A percentile compares a stretch with the other conserved stretches of the same genome.
Conservation (phyloP, 2,329 filamentous ascomycete genomes). For the Hypoxylon sp. region DNA sequence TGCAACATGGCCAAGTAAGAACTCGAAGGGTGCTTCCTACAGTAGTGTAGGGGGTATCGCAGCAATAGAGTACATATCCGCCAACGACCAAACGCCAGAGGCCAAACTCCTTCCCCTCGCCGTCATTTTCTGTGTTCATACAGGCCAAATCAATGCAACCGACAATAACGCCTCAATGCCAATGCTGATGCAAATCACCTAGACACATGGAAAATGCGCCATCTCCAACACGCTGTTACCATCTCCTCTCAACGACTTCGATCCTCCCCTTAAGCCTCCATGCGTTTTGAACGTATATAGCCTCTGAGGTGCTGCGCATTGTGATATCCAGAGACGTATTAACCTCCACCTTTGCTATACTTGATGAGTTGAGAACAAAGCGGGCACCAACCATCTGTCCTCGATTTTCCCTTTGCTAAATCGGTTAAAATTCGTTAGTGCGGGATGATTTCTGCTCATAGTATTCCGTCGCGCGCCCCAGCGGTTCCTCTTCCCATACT, state of each 20-base stretch:
- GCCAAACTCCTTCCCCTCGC: slow-evolving; percentile 22
- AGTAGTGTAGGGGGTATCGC: slow-evolving; percentile 39
- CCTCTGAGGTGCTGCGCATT: not conserved
- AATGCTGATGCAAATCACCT: slow-evolving; percentile 33
- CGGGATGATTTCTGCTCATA: not conserved
- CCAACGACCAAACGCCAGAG: slow-evolving; percentile 34
- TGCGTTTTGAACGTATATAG: not conserved
- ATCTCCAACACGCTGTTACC: not conserved
- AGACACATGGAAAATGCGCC: not conserved
- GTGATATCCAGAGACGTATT: not conserved
- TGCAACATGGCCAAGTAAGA: slow-evolving; percentile 18
- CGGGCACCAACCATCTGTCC: not conserved
- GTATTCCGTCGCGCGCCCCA: not conserved
- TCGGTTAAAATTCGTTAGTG: not conserved
- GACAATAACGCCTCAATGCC: slow-evolving; percentile 33
- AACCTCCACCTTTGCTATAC: not conserved
- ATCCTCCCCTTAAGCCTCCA: no score
- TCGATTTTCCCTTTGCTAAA: not conserved
- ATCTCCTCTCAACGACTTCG: not conserved
- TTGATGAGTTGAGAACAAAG: not conserved
- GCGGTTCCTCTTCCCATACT: slow-evolving; percentile 31
- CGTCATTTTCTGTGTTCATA: slow-evolving; percentile 35
- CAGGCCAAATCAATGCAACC: slow-evolving; percentile 32
- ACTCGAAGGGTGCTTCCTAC: slow-evolving; percentile 21
- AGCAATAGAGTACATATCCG: slow-evolving; percentile 39